A percentile compares a stretch with the other conserved stretches of the same genome.
phyloP scores from a whole-genome alignment of 345 rosid species.

The Eucalyptus caleyi region DNA sequence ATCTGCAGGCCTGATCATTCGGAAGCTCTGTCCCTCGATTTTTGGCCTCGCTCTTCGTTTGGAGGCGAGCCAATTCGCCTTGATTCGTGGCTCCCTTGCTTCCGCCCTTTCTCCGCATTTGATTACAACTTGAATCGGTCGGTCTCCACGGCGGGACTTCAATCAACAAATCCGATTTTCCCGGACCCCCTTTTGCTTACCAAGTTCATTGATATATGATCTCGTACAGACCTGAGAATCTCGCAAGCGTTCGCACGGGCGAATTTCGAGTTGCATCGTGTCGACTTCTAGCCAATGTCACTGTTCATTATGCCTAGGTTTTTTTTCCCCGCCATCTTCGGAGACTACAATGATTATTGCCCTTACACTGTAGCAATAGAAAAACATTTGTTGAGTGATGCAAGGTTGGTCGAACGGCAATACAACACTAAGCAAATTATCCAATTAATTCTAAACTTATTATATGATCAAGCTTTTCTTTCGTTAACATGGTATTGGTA shows the following conservation, averaged over 20 bases:
- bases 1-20: not conserved
- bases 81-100: not conserved
- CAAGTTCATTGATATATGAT: not conserved
- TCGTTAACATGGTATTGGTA: not conserved
- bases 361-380: not conserved
- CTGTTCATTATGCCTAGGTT: not conserved
- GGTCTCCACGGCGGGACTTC: not conserved
- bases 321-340: not conserved
- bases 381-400: not conserved
- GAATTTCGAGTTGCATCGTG: not conserved
- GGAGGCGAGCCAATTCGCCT: not conserved
- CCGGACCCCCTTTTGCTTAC: not conserved
- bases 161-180: not conserved
- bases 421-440: no score
- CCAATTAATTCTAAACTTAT: no score
- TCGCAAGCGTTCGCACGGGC: not conserved
- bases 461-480: not conserved
- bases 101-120: not conserved
- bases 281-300: not conserved
- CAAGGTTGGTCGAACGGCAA: not conserved
- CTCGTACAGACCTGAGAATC: not conserved
- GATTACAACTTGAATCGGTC: not conserved
- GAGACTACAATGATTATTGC: not conserved
- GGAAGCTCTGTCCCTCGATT: not conserved
- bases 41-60: not conserved